Evolutionary conservation across 164 flowering plant genomes (phyloP), one percentile per base, ranked within the genome.

Genomic region (Protea cynaroides): DNA sequence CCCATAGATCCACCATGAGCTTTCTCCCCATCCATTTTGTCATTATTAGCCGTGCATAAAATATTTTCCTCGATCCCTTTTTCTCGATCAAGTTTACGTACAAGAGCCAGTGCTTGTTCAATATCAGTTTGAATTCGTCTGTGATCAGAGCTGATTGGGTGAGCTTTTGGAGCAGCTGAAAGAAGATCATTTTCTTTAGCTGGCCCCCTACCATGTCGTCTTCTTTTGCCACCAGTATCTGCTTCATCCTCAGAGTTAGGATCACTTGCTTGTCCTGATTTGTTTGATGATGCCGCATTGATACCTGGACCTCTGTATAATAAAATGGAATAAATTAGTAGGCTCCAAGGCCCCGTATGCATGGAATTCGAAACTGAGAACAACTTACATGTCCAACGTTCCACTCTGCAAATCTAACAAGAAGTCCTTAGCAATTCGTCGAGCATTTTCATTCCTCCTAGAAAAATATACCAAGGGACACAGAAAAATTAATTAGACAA

Each of bases 401-500:
- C 93, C 96, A 75, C 86, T 89, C 65, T 91, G 93, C 80, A 95
- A 65, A 74, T 90, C 92, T 64, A 85, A 80, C 78, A 88, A 68
- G 69, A 92, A 86, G 36, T 95, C 97, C 54, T 92, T 88, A 17
- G 96, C 94, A 52, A 71, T 65, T 72, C 78, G 77, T 37, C 81
- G 82, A 56, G 99, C 95, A 72, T 71, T 76, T 66, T 92, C 97
- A 78, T 92, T 95, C 82, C 97, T 90, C 97, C 99, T 95, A 64
- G 0, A 72, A 64, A 44, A 54, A 19, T 43, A 15, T 25, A 56
- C n/a, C 59, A 10, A 34, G 29, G 21, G 23, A 24, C 6, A 64
- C 17, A 49, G 21, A 56, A 14, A 62, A 22, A 19, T 7, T 4
- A 52, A 56, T 56, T 24, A 36, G 18, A 49, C 34, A 22, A 21